Evolutionary conservation across 2,329 filamentous ascomycete genomes (phyloP), one percentile per base, ranked within the genome.

Genomic region (Colletotrichum aenigma): DNA sequence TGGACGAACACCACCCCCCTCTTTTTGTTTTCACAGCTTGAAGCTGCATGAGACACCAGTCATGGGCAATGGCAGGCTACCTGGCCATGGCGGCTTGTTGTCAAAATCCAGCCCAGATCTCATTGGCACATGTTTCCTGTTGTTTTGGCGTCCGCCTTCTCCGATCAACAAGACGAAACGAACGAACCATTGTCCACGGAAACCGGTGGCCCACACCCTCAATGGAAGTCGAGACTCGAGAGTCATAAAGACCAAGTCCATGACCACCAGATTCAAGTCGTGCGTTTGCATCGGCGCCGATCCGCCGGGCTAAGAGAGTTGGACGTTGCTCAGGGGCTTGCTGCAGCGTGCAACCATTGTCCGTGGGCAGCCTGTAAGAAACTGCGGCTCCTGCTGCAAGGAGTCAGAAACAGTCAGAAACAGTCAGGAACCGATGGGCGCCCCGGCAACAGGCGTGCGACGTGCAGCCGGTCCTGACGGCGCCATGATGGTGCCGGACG

Each of bases 291-390:
- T 56, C 66, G 38, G 34, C 61, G 66, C 43, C 70, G 74, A 76
- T 76, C 74, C 74, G 71, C 43, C 43, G n/a, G 43, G 43, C 76
- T 73, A 62, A 34, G 16, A 65, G 43, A 52, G 43, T 52, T 26
- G 34, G 61, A 68, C 70, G 70, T 74, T 74, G 10, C 60, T 71
- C 76, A 77, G 74, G 76, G 76, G 76, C 74, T 71, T 74, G 74
- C 74, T 76, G 69, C 76, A 76, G 74, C 70, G 70, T 74, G 64
- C 74, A 34, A 69, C 74, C 56, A 48, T 52, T 30, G 28, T 28
- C 30, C 43, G 56, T 58, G 26, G 43, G 52, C 34, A 73, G 58
- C 74, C 70, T 69, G 73, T 74, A 68, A 21, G 58, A 73, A 32
- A 48, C 26, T 62, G 56, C 70, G 66, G 28, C 16, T 64, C 69